A percentile compares a stretch with the other conserved stretches of the same genome.
phyloP scores from a whole-genome alignment of 306 rosid genomes.

The Biancaea sappan region DNA sequence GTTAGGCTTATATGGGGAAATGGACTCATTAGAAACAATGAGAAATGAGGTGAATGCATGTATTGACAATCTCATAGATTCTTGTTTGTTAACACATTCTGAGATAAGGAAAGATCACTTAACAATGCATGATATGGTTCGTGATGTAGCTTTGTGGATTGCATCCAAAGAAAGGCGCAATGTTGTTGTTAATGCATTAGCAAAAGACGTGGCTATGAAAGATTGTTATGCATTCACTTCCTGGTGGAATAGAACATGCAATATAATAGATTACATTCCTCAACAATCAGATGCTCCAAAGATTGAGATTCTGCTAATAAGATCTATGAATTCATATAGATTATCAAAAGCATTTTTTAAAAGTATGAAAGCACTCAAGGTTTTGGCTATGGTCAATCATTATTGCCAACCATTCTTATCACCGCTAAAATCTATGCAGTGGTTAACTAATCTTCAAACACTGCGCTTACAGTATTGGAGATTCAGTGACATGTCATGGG shows the following conservation, averaged over 20 bases:
- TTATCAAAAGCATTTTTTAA: neutral
- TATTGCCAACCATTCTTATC: no score
- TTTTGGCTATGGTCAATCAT: neutral
- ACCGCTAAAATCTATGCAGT: no score
- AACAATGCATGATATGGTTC: conserved; percentile 21
- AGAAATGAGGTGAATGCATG: neutral
- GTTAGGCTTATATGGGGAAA: neutral
- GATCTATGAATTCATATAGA: neutral
- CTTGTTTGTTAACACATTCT: conserved; percentile 1
- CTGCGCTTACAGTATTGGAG: rapidly evolving
- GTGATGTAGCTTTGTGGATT: neutral
- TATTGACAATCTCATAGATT: neutral
- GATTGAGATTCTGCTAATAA: neutral
- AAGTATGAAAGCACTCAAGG: neutral
- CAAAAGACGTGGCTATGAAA: neutral
- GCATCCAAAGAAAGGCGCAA: neutral
- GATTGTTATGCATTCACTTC: neutral
- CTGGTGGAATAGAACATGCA: neutral
- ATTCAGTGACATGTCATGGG: neutral
- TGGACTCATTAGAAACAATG: neutral
- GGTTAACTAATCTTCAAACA: neutral
- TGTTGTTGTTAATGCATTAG: neutral
- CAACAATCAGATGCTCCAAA: neutral
- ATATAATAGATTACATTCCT: neutral
- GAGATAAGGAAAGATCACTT: conserved; percentile 22